Conservation (phyloP, 2,329 filamentous ascomycete genomes). For the Botrytis sinoallii region DNA sequence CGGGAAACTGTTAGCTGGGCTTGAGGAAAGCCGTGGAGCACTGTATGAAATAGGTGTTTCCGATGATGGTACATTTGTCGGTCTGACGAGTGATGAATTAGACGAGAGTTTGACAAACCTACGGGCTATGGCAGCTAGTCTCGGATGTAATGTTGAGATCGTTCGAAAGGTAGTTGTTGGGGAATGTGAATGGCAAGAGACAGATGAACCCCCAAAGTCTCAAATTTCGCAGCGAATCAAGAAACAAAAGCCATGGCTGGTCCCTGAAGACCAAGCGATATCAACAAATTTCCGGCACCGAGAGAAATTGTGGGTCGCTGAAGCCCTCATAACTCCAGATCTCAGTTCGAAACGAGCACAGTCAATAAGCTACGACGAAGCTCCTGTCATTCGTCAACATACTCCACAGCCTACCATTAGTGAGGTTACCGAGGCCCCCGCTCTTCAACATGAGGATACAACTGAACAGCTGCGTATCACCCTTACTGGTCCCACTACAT, state of each 20-base stretch:
- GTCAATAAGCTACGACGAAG: not conserved
- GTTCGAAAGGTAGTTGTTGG: constrained; percentile 81
- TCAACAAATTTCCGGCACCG: constrained; percentile 34
- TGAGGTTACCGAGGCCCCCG: not conserved
- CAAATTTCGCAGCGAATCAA: constrained; percentile 21
- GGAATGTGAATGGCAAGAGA: constrained; percentile 66
- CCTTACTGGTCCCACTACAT: constrained; percentile 82
- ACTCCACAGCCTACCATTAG: constrained; percentile 6
- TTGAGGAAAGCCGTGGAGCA: constrained; percentile 91
- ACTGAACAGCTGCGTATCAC: constrained; percentile 78
- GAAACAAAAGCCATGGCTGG: constrained; percentile 25
- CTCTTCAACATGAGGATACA: constrained; percentile 16
- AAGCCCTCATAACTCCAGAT: constrained; percentile 81
- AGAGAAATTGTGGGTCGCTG: constrained; percentile 77
- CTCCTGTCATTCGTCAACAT: constrained; percentile 3
- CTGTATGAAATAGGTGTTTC: constrained; percentile 95
- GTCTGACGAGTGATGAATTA: constrained; percentile 85
- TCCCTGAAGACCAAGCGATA: not conserved
- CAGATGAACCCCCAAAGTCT: constrained; percentile 13
- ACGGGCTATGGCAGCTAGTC: constrained; percentile 83
- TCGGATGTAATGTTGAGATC: constrained; percentile 83
- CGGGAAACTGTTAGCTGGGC: constrained; percentile 65
- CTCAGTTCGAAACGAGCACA: constrained; percentile 43
- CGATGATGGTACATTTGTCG: constrained; percentile 88
- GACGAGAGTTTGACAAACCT: constrained; percentile 85